A percentile compares a stretch with the other conserved stretches of the same genome.
Evolutionary conservation across 2,329 filamentous ascomycete genomes (phyloP).

Genomic region (Paracoccidioides brasiliensis): DNA sequence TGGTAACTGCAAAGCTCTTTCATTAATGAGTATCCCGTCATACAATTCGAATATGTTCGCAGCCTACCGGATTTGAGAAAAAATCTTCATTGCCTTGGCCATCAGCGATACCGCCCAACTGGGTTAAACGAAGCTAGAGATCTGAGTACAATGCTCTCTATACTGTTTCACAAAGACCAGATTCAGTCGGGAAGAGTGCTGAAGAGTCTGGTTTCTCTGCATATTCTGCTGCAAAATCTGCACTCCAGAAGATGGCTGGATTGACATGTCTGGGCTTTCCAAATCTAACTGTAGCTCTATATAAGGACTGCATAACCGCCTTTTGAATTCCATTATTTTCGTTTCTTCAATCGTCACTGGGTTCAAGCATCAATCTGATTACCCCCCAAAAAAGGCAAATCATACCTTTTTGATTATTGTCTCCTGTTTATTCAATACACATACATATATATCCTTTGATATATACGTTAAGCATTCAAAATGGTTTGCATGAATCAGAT

Average conservation of each 20-base stretch:
- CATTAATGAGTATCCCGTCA: background rate
- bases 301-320: background rate
- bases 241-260: background rate
- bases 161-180: background rate
- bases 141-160: background rate
- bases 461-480: background rate
- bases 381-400: background rate
- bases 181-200: background rate
- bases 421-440: background rate
- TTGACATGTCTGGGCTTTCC: background rate
- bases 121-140: background rate
- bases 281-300: background rate
- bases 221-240: background rate
- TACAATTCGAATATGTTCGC: background rate
- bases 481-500: constrained; percentile 6
- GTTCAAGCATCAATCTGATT: background rate
- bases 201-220: background rate
- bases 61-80: background rate
- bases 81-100: background rate
- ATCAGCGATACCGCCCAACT: background rate
- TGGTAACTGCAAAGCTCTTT: background rate
- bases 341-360: background rate
- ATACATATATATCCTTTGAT: background rate
- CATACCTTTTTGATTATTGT: background rate
- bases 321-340: background rate